Evolutionary conservation across 345 rosid species (phyloP), one percentile per base, ranked within the genome.

Genomic region (Pelargonium nanum): DNA sequence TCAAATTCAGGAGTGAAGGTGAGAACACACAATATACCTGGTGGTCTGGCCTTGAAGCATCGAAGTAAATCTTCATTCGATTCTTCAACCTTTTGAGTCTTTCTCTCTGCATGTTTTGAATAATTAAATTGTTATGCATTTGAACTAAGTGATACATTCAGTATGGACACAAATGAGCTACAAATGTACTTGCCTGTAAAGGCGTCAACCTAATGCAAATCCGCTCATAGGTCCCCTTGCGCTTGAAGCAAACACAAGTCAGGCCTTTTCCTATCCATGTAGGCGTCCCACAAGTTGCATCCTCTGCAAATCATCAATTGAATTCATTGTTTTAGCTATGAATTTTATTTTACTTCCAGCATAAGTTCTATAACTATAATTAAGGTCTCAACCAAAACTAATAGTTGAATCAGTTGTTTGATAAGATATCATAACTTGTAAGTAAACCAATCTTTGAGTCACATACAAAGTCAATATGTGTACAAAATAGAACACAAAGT

Each of bases 221-320:
- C 57, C 87, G 79, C 68, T 85, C 83, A 64, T 80, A 86, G 45
- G 79, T 74, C 64, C 89, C 91, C 78, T 82, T 92, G 61, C 90
- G 70, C 77, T 92, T 78, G 74, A 86, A 88, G 69, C 98, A 92
- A 51, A 92, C 95, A 78, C 98, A 88, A 26, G 95, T 83, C 40
- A 92, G 81, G 30, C 95, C 93, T 72, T 80, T 92, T 26, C 89
- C 89, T 57, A 88, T 86, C 95, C 90, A 88, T 63, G 81, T 74
- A 57, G 91, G 88, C 2, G 85, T 67, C 64, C 79, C 82, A 74
- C 77, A 81, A 65, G 82, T 75, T 24, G 78, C 77, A 63, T 70
- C 86, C 60, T 83, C 97, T 83, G 80, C 77, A 61, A 16, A 40
- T 9, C 48, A 40, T 9, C 15, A 15, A 40, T 9, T 9, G 15